These are phyloP conservation scores for Moelleriella libera DNA, from an alignment of 2,329 filamentous ascomycete species.

Conservation along the genomic window DNA sequence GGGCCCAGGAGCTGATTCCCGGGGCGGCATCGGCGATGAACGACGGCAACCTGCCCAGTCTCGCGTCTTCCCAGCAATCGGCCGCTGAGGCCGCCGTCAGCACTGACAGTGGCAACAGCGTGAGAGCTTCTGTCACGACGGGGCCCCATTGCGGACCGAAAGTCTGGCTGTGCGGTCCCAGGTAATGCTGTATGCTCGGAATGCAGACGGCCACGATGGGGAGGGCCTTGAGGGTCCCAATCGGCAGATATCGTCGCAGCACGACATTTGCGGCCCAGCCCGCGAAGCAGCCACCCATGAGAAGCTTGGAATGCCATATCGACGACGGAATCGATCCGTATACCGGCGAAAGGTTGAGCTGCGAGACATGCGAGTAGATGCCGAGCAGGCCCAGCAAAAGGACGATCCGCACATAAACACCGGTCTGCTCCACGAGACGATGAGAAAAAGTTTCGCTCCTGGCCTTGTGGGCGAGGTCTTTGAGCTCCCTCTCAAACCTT, in stretches of 20 bases:
- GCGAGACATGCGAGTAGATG: conserved; percentile 54
- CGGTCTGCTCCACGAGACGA: conserved; percentile 19
- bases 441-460: conserved; percentile 16
- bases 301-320: conserved; percentile 53
- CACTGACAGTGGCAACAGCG: conserved; percentile 55
- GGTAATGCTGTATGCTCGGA: conserved; percentile 55
- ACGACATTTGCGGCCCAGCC: conserved; percentile 58
- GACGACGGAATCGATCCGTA: conserved; percentile 74
- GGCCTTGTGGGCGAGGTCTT: conserved; percentile 31
- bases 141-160: conserved; percentile 63
- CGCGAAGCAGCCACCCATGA: conserved; percentile 52
- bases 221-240: conserved; percentile 39
- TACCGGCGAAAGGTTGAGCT: conserved; percentile 68
- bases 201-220: conserved; percentile 65
- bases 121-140: conserved; percentile 57
- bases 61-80: conserved; percentile 47
- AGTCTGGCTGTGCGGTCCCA: conserved; percentile 51
- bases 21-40: conserved; percentile 49
- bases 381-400: conserved; percentile 27
- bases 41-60: conserved; percentile 38
- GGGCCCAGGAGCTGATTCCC: conserved; percentile 50
- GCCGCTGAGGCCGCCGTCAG: conserved; percentile 51
- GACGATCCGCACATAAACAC: conserved; percentile 20
- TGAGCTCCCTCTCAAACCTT: conserved; percentile 39
- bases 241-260: conserved; percentile 28